Evolutionary conservation across 1,284 basidiomycete genomes (phyloP).

Genomic region (Melanopsichium pennsylvanicum): DNA sequence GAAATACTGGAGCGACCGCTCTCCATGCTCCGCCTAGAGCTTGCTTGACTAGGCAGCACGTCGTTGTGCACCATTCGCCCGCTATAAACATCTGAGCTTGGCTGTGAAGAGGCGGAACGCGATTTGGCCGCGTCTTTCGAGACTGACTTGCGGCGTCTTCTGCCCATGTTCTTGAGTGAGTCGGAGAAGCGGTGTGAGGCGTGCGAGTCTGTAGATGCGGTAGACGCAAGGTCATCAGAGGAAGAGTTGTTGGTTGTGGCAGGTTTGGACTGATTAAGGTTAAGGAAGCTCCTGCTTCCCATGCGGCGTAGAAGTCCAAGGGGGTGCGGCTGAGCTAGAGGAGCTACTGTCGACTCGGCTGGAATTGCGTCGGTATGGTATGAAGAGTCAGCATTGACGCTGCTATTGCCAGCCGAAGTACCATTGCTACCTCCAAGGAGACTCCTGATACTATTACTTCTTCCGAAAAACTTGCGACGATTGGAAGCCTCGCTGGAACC

Average conservation of each 20-base stretch:
- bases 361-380: neutral
- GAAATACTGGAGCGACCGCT: conserved; percentile 24
- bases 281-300: conserved; percentile 45
- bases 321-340: conserved; percentile 1
- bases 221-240: conserved; percentile 23
- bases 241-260: conserved; percentile 9
- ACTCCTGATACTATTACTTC: conserved; percentile 41
- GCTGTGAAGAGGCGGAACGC: conserved; percentile 18
- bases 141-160: conserved; percentile 18
- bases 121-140: conserved; percentile 14
- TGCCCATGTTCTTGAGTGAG: conserved; percentile 29
- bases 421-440: conserved; percentile 15
- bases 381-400: neutral
- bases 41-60: neutral
- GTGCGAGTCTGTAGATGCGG: conserved; percentile 20
- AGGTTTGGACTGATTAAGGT: conserved; percentile 21
- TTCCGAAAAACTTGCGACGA: conserved; percentile 43
- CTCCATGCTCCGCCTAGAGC: conserved; percentile 27
- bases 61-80: conserved; percentile 16
- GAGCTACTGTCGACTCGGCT: neutral
- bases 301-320: conserved; percentile 39
- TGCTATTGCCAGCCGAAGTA: neutral
- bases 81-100: conserved; percentile 19
- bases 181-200: conserved; percentile 29
- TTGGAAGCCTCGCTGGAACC: conserved; percentile 14